Evolutionary conservation across 78 protist genomes (phyloP), one percentile per base, ranked within the genome.

Genomic region (Cyanophora paradoxa): DNA sequence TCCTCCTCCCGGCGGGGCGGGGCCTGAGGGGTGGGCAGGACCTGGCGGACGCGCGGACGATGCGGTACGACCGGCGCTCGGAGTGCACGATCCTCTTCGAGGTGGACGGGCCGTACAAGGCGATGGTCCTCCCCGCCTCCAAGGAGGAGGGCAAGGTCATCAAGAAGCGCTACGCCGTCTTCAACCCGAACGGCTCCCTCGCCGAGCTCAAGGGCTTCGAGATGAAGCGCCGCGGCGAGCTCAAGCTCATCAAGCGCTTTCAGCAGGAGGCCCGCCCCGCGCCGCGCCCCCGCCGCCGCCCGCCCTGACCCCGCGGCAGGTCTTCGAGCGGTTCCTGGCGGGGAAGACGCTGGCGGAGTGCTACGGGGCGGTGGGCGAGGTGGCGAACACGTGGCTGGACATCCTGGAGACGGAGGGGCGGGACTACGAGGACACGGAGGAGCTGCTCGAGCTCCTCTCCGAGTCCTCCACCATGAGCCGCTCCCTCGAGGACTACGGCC

Each of bases 171-270:
- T 98, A 98, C 74, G 98, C 95, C 11, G 99, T 98, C 24, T 98
- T 94, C 83, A 78, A 96, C 78, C 36, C 36, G 16, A 87, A 94
- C 57, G 94, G 96, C 31, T 19, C 70, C 7, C 77, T 95, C 4
- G 94, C 96, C 0, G 99, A 98, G 79, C 86, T 98, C 50, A 97
- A 96, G 44, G 99, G 99, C 26, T 98, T 98, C 68, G 99, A 98
- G 78, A 37, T 96, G 48, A 98, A 98, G 88, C 87, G 99, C 30
- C 56, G 99, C 0, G 99, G 99, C 1, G 99, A 98, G 88, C 82
- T 98, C 30, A 64, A 90, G 73, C 57, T 98, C 30, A 87, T 98
- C 88, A 98, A 98, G 48, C 54, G 56, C 13, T 98, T 97, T 86
- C 99, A 98, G 81, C 16, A 75, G 30, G 73, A 91, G 42, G 72